phyloP scores from a whole-genome alignment of 441 rosid genomes.

The Jatropha podagrica region DNA sequence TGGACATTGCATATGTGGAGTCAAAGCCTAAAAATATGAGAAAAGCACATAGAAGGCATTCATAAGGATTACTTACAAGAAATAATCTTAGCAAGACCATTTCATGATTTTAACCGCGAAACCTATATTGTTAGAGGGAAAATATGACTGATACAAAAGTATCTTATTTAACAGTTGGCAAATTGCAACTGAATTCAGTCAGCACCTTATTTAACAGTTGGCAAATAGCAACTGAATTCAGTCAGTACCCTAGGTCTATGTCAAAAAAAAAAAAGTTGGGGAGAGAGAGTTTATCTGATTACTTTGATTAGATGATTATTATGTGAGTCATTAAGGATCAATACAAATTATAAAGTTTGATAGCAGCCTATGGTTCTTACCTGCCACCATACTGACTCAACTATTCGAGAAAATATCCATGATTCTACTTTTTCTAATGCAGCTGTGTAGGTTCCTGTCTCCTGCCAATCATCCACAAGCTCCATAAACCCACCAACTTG shows the following conservation, averaged over 20 bases:
- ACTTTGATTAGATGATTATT: not conserved
- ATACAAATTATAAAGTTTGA: not conserved
- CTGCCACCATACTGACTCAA: constrained; percentile 98
- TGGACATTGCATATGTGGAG: constrained; percentile 78
- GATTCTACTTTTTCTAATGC: constrained; percentile 73
- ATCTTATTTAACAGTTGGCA: not conserved
- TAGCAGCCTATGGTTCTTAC: constrained; percentile 31
- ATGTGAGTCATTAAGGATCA: not conserved
- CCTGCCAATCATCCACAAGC: constrained; percentile 68
- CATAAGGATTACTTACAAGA: not conserved
- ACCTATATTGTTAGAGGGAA: not conserved
- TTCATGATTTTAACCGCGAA: not conserved
- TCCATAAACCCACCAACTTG: constrained; percentile 36
- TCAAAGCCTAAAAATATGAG: constrained; percentile 51
- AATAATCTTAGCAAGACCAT: not conserved
- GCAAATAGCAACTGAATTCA: not conserved
- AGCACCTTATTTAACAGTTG: not conserved
- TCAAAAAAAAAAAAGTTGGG: too few species aligned
- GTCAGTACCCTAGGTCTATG: not conserved
- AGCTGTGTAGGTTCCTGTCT: constrained; percentile 58
- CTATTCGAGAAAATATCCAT: constrained; percentile 83
- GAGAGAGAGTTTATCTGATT: not conserved
- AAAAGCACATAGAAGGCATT: not conserved
- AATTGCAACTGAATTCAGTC: not conserved
- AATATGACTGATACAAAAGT: not conserved